Percentiles rank a stretch among this genome's conserved stretches.
Conservation (phyloP, 2,329 filamentous ascomycete species). For the Sporothrix luriei region DNA sequence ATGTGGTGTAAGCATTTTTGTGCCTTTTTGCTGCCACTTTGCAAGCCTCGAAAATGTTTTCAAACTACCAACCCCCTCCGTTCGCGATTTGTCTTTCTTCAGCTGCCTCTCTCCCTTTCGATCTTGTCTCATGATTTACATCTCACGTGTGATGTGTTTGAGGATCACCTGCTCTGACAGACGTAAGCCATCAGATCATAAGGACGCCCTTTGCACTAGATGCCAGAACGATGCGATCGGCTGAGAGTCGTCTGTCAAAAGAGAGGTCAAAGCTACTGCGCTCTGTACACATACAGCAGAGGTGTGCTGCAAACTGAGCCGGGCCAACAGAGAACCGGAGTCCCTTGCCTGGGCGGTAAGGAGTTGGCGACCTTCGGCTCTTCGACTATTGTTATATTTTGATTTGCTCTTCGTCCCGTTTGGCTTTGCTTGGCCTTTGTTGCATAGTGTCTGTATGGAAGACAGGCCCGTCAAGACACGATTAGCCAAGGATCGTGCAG, state of each 20-base stretch:
- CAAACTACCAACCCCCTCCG: background rate
- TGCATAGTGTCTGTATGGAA: constrained; percentile 22
- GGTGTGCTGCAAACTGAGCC: background rate
- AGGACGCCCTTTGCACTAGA: background rate
- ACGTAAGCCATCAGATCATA: background rate
- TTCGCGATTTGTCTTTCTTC: constrained; percentile 16
- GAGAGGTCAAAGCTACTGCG: constrained; percentile 16
- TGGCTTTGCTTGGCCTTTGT: background rate
- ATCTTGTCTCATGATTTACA: background rate
- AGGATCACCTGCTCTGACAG: background rate
- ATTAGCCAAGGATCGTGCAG: constrained; percentile 10
- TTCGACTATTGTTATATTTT: background rate
- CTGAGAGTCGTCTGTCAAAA: background rate
- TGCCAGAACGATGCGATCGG: constrained; percentile 9
- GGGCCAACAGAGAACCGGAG: background rate
- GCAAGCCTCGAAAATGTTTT: background rate
- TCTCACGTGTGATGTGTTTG: background rate
- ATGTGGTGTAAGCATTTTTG: background rate
- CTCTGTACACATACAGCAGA: background rate
- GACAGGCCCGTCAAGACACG: constrained; percentile 6
- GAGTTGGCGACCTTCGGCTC: background rate
- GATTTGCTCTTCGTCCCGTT: background rate
- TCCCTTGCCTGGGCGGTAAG: background rate
- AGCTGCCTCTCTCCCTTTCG: background rate
- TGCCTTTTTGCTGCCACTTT: background rate